phyloP scores from a whole-genome alignment of 2,329 filamentous ascomycete genomes.

The Aspergillus neoniger region DNA sequence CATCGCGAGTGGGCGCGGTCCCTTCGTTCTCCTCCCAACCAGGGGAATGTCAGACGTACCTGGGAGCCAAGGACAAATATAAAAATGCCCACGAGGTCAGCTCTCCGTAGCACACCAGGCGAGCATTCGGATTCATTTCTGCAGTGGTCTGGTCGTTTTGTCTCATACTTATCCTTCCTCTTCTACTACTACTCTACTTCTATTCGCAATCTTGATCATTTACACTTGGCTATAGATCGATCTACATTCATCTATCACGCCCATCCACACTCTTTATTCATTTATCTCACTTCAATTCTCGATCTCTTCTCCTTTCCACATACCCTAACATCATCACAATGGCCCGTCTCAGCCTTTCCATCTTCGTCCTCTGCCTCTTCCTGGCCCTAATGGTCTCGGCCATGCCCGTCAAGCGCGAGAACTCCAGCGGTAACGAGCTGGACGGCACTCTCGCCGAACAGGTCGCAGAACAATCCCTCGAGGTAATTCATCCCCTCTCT shows the following conservation, averaged over 20 bases:
- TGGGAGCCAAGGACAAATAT: neutral
- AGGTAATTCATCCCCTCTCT: slow-evolving; percentile 15
- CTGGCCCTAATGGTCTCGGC: slow-evolving; percentile 34
- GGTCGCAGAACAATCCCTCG: slow-evolving; percentile 16
- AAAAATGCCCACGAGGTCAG: neutral
- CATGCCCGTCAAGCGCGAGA: slow-evolving; percentile 26
- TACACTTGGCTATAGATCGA: slow-evolving; percentile 12
- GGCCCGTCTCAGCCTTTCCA: slow-evolving; percentile 34
- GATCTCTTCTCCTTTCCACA: slow-evolving; percentile 11
- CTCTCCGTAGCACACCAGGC: neutral
- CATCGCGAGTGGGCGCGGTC: neutral
- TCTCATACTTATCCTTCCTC: neutral
- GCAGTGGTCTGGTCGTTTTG: neutral
- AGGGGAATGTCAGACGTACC: neutral
- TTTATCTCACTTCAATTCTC: slow-evolving; percentile 6
- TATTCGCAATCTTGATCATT: neutral
- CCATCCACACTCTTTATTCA: slow-evolving; percentile 22
- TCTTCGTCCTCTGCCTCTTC: slow-evolving; percentile 32
- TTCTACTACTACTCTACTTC: neutral
- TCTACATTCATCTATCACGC: neutral
- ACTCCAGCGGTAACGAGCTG: neutral
- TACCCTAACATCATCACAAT: slow-evolving; percentile 23
- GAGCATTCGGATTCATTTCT: neutral
- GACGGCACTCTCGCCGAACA: neutral
- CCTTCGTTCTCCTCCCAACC: neutral